phyloP scores from a whole-genome alignment of 1,284 basidiomycete species.

The Fomitopsis schrenkii region DNA sequence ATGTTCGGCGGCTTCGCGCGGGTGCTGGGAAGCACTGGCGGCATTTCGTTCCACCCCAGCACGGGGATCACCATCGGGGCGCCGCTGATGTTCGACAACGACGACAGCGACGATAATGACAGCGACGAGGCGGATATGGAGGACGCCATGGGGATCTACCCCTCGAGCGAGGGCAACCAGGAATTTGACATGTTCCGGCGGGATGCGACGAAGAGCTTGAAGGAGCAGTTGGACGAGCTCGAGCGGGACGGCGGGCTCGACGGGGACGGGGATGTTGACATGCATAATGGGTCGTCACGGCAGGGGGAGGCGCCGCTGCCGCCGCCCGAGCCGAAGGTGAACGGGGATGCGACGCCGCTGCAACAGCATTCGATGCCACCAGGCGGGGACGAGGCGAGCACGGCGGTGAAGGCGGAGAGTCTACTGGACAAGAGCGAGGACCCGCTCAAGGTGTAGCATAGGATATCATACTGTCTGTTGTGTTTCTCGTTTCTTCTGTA shows the following conservation, averaged over 20 bases:
- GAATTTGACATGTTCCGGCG: conserved; percentile 41
- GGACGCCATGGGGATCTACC: background rate
- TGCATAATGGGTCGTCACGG: conserved; percentile 6
- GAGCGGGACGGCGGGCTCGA: conserved; percentile 36
- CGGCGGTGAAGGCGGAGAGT: conserved; percentile 64
- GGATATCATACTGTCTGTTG: background rate
- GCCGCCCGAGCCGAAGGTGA: conserved; percentile 39
- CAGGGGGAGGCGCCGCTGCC: conserved; percentile 46
- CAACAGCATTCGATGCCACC: conserved; percentile 44
- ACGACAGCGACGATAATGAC: conserved; percentile 49
- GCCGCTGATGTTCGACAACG: conserved; percentile 30
- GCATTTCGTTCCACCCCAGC: conserved; percentile 55
- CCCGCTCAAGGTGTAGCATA: conserved; percentile 48
- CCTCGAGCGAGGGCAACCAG: conserved; percentile 26
- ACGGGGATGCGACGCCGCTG: conserved; percentile 44
- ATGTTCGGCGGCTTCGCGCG: conserved; percentile 25
- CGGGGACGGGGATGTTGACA: conserved; percentile 14
- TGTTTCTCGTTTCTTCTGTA: conserved; percentile 7
- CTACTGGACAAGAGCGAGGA: conserved; percentile 70
- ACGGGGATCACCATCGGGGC: conserved; percentile 40
- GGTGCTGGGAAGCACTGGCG: conserved; percentile 45
- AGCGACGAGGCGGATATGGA: conserved; percentile 47
- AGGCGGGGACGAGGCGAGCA: conserved; percentile 54
- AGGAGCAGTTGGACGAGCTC: conserved; percentile 58
- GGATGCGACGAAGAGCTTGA: conserved; percentile 53